These are phyloP conservation scores for Calonectria naviculata DNA, from an alignment of 2,329 filamentous ascomycete species.

Conservation along the genomic window DNA sequence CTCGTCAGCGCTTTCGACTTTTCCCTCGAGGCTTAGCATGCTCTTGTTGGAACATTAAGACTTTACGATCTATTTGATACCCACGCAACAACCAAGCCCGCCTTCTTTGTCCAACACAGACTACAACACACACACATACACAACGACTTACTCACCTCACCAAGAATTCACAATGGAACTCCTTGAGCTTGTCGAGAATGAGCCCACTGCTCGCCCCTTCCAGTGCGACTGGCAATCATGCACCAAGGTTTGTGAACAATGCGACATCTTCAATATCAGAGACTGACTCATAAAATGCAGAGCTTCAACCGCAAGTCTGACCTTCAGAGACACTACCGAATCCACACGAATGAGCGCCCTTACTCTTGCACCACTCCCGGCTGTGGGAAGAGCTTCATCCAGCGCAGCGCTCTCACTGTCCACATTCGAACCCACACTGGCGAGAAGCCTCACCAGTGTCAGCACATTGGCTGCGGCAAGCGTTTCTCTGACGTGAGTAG, in stretches of 20 bases:
- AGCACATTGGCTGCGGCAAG: conserved; percentile 74
- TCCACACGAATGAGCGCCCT: conserved; percentile 78
- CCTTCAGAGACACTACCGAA: conserved; percentile 76
- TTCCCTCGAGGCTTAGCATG: conserved; percentile 10
- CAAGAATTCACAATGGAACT: conserved; percentile 61
- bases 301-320: conserved; percentile 81
- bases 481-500: conserved; percentile 74
- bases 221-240: conserved; percentile 73
- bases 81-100: not conserved
- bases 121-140: not conserved
- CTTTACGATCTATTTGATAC: not conserved
- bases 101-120: not conserved
- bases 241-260: conserved; percentile 60
- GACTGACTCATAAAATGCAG: conserved; percentile 50
- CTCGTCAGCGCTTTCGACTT: not conserved
- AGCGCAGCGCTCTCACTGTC: conserved; percentile 76
- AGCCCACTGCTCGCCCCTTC: conserved; percentile 71
- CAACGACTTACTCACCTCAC: not conserved
- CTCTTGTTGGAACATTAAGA: conserved; percentile 4
- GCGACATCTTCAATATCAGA: not conserved
- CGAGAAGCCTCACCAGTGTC: conserved; percentile 78
- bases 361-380: conserved; percentile 70
- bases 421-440: conserved; percentile 78
- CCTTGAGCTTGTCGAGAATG: conserved; percentile 73
- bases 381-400: conserved; percentile 78